Conservation (phyloP, 306 rosid species). For the Potentilla sterilis region DNA sequence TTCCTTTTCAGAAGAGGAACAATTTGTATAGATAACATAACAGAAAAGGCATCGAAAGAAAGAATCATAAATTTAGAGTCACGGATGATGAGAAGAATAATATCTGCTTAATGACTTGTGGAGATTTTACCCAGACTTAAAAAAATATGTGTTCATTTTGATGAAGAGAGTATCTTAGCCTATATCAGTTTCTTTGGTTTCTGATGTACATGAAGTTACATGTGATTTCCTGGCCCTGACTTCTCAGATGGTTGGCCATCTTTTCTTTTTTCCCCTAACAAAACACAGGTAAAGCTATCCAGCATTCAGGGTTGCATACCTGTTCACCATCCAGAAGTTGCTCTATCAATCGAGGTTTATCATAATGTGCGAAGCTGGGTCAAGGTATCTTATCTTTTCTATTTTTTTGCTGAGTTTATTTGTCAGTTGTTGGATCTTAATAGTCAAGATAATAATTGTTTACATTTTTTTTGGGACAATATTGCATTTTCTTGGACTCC, state of each 20-base stretch:
- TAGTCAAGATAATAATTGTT: constrained; percentile 1
- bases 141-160: not conserved
- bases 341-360: constrained; percentile 72
- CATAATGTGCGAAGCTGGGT: constrained; percentile 59
- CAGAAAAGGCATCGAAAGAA: not conserved
- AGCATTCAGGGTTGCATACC: constrained; percentile 43
- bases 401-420: not conserved
- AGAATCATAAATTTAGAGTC: not conserved
- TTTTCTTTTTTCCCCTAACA: constrained; percentile 13
- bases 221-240: constrained; percentile 10
- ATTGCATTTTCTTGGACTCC: not conserved
- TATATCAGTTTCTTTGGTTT: not conserved
- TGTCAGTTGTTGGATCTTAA: not conserved
- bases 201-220: not conserved
- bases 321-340: constrained; percentile 62
- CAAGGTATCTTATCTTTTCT: constrained; percentile 51
- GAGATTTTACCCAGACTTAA: not conserved
- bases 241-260: not conserved
- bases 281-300: constrained; percentile 52
- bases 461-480: not conserved
- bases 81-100: not conserved
- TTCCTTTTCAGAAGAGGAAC: not conserved
- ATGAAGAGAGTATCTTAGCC: not conserved
- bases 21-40: not conserved
- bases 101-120: not conserved